Evolutionary conservation across 2,329 filamentous ascomycete species (phyloP), one percentile per base, ranked within the genome.

Genomic region (Botryotinia globosa): DNA sequence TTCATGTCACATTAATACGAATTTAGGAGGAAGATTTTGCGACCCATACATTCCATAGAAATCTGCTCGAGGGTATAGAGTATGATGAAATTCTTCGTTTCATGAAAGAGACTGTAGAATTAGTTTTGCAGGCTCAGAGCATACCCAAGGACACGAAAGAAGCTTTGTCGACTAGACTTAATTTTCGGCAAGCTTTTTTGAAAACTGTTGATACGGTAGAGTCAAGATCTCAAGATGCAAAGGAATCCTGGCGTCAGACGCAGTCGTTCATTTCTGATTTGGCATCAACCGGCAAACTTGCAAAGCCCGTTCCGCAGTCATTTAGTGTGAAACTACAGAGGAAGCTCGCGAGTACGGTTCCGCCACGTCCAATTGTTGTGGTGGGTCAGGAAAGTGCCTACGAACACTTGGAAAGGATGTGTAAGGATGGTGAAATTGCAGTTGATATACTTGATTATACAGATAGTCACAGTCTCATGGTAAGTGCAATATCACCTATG

Each of bases 21-120:
- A 25, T 45, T 18, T 72, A 95, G 91, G 96, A 99, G 83, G 96
- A 99, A 82, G 96, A 99, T 79, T 98, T 99, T 80, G 93, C 97
- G 32, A 94, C 94, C 10, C 94, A 97, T 81, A 92, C 94, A 0
- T 98, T 96, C 80, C 92, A 94, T 77, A 89, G 94, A 54, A 89
- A 89, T 20, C 84, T 99, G 0, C 85, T 98, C 10, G 88, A 90
- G 39, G 83, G 86, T 22, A 85, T 95, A 73, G 84, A 88, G 25
- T 82, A 85, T 3, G 83, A 85, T 8, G 69, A 70, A 8, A 79
- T 81, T 45, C 72, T 79, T 25, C 64, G 77, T n/a, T 77, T 81
- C 34, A 61, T 81, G 34, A 69, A 77, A 51, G 78, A 83, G 48
- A 83, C 85, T 29, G 72, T 69, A 59, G 65, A 74, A 20, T 69